Evolutionary conservation across 2,329 filamentous ascomycete species (phyloP).

Genomic region (Cadophora malorum): DNA sequence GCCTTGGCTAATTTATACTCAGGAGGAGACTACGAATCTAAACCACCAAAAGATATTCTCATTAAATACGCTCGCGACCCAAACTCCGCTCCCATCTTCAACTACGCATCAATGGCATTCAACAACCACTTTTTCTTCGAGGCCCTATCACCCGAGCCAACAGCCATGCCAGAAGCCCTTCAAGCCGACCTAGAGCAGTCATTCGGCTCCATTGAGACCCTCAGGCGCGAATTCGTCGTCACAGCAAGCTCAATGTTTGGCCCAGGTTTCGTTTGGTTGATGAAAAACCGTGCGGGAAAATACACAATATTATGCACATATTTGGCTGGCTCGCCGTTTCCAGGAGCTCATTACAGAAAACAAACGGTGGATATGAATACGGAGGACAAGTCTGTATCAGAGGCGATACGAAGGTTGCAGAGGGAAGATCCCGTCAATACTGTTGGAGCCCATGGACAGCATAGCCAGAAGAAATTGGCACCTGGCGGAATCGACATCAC

Average conservation of each 20-base stretch:
- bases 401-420: slow-evolving; percentile 49
- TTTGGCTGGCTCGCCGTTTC: slow-evolving; percentile 87
- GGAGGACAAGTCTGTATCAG: slow-evolving; percentile 48
- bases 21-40: slow-evolving; percentile 37
- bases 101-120: slow-evolving; percentile 94
- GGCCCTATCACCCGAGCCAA: slow-evolving; percentile 54
- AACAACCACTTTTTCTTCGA: slow-evolving; percentile 89
- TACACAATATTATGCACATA: slow-evolving; percentile 85
- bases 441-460: slow-evolving; percentile 44
- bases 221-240: slow-evolving; percentile 78
- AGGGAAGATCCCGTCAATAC: slow-evolving; percentile 45
- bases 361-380: slow-evolving; percentile 75
- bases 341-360: slow-evolving; percentile 78
- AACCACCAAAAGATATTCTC: slow-evolving; percentile 66
- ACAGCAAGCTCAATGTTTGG: slow-evolving; percentile 94
- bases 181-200: slow-evolving; percentile 65
- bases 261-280: slow-evolving; percentile 95
- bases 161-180: slow-evolving; percentile 62
- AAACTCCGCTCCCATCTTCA: slow-evolving; percentile 81
- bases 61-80: slow-evolving; percentile 81
- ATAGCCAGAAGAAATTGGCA: slow-evolving; percentile 50
- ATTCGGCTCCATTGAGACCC: slow-evolving; percentile 84
- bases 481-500: slow-evolving; percentile 72
- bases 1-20: slow-evolving; percentile 23
- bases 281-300: slow-evolving; percentile 55